These are phyloP conservation scores for Sclerotiophoma versabilis DNA, from an alignment of 2,329 filamentous ascomycete species.

Conservation along the genomic window DNA sequence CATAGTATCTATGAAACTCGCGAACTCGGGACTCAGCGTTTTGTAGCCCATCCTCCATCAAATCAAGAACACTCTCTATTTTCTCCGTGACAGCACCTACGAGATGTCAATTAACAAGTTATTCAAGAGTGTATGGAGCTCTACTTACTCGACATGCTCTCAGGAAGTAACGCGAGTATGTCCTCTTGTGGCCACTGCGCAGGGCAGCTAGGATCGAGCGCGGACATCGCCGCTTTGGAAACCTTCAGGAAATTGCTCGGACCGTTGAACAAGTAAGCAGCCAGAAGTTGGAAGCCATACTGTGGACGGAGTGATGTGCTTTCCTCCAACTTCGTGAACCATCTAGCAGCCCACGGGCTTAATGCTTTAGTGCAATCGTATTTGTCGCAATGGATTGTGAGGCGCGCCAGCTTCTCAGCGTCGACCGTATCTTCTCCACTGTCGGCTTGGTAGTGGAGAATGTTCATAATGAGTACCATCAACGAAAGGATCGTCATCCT, in stretches of 20 bases:
- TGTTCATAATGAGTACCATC: slow-evolving; percentile 7
- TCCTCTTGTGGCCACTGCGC: not conserved
- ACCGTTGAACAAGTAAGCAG: slow-evolving; percentile 14
- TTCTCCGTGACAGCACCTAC: too few species aligned
- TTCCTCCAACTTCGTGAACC: slow-evolving; percentile 7
- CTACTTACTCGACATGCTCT: too few species aligned
- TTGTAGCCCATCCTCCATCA: too few species aligned
- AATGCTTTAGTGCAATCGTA: slow-evolving; percentile 12
- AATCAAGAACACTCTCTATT: too few species aligned
- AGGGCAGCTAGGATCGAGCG: not conserved
- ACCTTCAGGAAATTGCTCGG: not conserved
- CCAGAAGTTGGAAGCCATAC: slow-evolving; percentile 14
- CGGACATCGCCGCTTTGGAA: not conserved
- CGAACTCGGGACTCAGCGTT: too few species aligned
- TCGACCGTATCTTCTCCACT: not conserved
- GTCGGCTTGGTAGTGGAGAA: slow-evolving; percentile 9
- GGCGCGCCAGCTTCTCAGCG: slow-evolving; percentile 9
- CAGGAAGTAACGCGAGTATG: not conserved
- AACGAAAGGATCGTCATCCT: slow-evolving; percentile 13
- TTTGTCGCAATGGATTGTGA: slow-evolving; percentile 13
- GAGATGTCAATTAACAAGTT: too few species aligned
- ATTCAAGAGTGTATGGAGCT: too few species aligned
- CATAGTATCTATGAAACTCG: too few species aligned
- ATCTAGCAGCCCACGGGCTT: slow-evolving; percentile 10
- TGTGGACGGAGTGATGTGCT: not conserved